A percentile compares a stretch with the other conserved stretches of the same genome.
phyloP scores from a whole-genome alignment of 176 grass and related monocot genomes.

The Oryza punctata region DNA sequence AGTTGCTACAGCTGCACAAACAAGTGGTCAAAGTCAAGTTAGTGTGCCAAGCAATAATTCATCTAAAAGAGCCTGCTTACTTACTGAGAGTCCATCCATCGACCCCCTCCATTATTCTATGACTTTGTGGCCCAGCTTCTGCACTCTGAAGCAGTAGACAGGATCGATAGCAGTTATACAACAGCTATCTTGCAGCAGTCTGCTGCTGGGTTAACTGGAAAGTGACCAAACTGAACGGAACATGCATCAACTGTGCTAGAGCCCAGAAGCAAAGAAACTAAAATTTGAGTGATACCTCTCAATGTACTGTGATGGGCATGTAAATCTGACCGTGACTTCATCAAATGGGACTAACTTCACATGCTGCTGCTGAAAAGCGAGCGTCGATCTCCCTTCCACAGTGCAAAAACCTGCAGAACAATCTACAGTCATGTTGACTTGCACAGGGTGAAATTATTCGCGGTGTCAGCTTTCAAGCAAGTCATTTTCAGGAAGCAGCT shows the following conservation, averaged over 20 bases:
- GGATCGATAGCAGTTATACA: constrained; percentile 22
- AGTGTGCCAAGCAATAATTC: constrained; percentile 44
- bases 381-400: not conserved
- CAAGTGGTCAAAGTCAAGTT: constrained; percentile 40
- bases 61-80: constrained; percentile 24
- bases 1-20: constrained; percentile 28
- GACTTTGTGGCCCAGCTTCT: not conserved
- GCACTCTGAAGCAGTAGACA: constrained; percentile 9
- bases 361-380: not conserved
- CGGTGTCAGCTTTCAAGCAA: constrained; percentile 18
- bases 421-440: constrained; percentile 32
- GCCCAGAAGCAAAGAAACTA: not conserved
- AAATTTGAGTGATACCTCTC: not conserved
- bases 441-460: constrained; percentile 15
- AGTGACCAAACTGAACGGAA: constrained; percentile 13
- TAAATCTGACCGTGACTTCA: not conserved
- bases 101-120: constrained; percentile 32
- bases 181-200: not conserved
- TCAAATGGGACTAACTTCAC: not conserved
- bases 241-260: not conserved
- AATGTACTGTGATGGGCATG: constrained; percentile 3
- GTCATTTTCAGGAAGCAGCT: constrained; percentile 27
- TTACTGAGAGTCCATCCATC: not conserved
- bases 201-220: not conserved
- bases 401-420: constrained; percentile 10